Percentiles rank a stretch among this genome's conserved stretches.
These are phyloP conservation scores for Ormosia semicastrata DNA, from an alignment of 306 rosid species.

Conservation along the genomic window DNA sequence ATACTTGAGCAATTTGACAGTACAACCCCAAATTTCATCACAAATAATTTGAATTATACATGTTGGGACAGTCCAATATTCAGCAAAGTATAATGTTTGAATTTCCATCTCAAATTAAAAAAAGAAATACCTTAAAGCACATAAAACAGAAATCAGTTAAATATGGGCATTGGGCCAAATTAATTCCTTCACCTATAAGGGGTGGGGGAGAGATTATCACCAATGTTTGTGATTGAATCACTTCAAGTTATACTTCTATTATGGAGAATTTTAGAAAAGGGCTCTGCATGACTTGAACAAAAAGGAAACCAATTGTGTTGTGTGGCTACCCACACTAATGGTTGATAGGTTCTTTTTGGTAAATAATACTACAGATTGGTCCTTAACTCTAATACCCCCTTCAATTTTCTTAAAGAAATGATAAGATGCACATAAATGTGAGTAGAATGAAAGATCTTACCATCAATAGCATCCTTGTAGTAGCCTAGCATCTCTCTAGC, in stretches of 20 bases:
- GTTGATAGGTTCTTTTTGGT: not conserved
- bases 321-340: not conserved
- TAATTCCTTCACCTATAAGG: not conserved
- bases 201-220: not conserved
- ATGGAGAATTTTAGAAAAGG: not conserved
- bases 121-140: not conserved
- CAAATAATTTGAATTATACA: not conserved
- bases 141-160: slow-evolving; percentile 10
- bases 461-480: slow-evolving; percentile 90
- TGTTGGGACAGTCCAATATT: not conserved
- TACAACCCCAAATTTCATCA: not conserved
- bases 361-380: not conserved
- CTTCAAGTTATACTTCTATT: not conserved
- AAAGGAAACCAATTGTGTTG: not conserved
- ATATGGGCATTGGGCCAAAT: not conserved
- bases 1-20: not conserved
- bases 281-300: not conserved
- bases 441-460: slow-evolving; percentile 42
- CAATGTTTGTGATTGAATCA: not conserved
- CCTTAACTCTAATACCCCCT: not conserved
- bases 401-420: slow-evolving; percentile 1
- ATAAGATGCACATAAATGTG: not conserved
- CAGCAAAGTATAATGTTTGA: not conserved
- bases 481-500: slow-evolving; percentile 94
- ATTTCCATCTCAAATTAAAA: not conserved